phyloP scores from a whole-genome alignment of 164 flowering plant species.

The grape (Vitis vinifera) region ASM3070453v1 NC_081808.1:947001-947500 shows the following conservation, averaged over 20 bases:
- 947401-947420: neutral
- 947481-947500: no score
- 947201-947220: conserved; percentile 90
- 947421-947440: neutral
- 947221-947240: conserved; percentile 93
- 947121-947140: conserved; percentile 69
- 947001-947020: neutral
- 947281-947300: conserved; percentile 70
- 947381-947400: neutral
- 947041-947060: conserved; percentile 97
- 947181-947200: conserved; percentile 87
- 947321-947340: neutral
- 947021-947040: conserved; percentile 57
- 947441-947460: neutral
- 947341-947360: conserved; percentile 3
- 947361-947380: conserved; percentile 24
- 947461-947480: neutral
- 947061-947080: conserved; percentile 94
- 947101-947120: conserved; percentile 83
- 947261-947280: conserved; percentile 93
- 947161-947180: conserved; percentile 57
- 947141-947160: conserved; percentile 91
- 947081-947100: conserved; percentile 97
- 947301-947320: conserved; percentile 26
- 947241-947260: conserved; percentile 92